Evolutionary conservation across 495 filamentous ascomycete genomes (phyloP).

Genomic region (Hyaloscypha finlandica): DNA sequence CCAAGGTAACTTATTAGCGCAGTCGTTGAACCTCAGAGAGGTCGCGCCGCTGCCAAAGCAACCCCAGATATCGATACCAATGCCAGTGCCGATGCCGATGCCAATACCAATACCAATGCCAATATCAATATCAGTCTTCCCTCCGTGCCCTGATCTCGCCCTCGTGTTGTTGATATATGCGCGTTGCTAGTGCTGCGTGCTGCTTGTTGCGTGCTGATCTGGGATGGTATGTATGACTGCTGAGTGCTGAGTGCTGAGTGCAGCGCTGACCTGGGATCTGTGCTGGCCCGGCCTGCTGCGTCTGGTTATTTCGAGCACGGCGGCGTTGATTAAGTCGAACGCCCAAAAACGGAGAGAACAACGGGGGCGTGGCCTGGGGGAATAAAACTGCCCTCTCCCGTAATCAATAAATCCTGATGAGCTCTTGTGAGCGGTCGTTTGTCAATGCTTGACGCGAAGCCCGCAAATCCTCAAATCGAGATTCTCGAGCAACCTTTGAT

Average conservation of each 20-base stretch:
- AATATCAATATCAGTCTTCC: not conserved
- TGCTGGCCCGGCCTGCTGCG: not conserved
- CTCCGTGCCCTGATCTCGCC: not conserved
- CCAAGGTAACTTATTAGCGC: too few species aligned
- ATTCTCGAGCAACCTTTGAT: not conserved
- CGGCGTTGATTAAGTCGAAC: constrained; percentile 14
- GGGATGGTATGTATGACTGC: not conserved
- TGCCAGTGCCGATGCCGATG: not conserved
- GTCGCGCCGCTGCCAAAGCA: too few species aligned
- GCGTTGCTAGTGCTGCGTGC: not conserved
- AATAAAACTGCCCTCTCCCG: constrained; percentile 12
- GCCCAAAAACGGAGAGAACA: constrained; percentile 7
- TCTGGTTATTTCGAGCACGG: constrained; percentile 7
- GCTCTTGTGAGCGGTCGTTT: not conserved
- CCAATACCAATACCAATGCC: not conserved
- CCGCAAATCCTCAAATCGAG: constrained; percentile 7
- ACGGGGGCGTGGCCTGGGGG: constrained; percentile 2
- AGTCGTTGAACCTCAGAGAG: too few species aligned
- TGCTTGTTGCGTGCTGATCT: not conserved
- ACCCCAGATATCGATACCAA: too few species aligned
- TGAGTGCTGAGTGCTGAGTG: not conserved
- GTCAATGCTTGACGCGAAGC: not conserved
- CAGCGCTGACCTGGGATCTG: not conserved
- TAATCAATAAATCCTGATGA: constrained; percentile 9
- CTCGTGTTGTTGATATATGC: not conserved